These are phyloP conservation scores for Microdochium bolleyi DNA, from an alignment of 2,329 filamentous ascomycete genomes.

Conservation along the genomic window DNA sequence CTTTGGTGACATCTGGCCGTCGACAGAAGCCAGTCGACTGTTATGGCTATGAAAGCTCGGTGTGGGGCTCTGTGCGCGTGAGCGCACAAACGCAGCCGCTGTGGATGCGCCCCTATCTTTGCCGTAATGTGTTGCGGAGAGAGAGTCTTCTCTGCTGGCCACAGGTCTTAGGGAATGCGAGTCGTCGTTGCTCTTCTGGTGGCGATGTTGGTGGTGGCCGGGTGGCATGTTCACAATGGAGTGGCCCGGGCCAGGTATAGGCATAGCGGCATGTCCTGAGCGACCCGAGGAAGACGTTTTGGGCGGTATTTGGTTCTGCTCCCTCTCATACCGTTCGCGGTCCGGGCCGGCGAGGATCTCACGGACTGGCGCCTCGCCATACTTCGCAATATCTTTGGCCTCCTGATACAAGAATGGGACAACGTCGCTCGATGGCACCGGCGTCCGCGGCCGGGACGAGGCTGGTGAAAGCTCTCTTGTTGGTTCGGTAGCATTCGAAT, in stretches of 20 bases:
- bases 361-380: slow-evolving; percentile 70
- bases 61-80: slow-evolving; percentile 72
- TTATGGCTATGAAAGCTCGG: slow-evolving; percentile 63
- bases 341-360: slow-evolving; percentile 62
- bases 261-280: slow-evolving; percentile 52
- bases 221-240: not conserved
- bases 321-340: slow-evolving; percentile 55
- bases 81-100: slow-evolving; percentile 30
- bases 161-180: slow-evolving; percentile 60
- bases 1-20: slow-evolving; percentile 53
- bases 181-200: slow-evolving; percentile 65
- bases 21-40: slow-evolving; percentile 37
- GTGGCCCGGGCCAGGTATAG: slow-evolving; percentile 54
- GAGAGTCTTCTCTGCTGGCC: slow-evolving; percentile 67
- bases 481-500: slow-evolving; percentile 68
- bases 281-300: slow-evolving; percentile 58
- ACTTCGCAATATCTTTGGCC: slow-evolving; percentile 66
- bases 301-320: slow-evolving; percentile 38
- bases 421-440: slow-evolving; percentile 82
- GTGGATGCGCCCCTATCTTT: slow-evolving; percentile 45
- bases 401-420: slow-evolving; percentile 97
- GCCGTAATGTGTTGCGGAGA: slow-evolving; percentile 35
- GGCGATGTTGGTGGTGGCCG: slow-evolving; percentile 34
- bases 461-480: slow-evolving; percentile 68
- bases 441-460: slow-evolving; percentile 73